Evolutionary conservation across 129 eudicot species (phyloP), one percentile per base, ranked within the genome.

Genomic region (Ambrosia artemisiifolia): DNA sequence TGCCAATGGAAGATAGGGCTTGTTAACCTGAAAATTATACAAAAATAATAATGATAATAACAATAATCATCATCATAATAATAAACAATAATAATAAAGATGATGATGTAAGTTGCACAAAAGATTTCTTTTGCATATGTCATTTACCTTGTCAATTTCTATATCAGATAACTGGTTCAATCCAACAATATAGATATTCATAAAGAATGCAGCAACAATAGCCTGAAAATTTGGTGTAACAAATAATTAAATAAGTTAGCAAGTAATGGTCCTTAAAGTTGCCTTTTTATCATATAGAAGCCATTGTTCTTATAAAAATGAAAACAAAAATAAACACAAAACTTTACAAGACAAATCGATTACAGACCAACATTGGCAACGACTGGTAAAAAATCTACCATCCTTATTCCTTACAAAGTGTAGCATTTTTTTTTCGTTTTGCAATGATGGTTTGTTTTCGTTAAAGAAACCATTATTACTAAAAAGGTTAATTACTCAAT

Each of bases 1-100:
- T 50, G 99, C 99, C 84, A 94, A 77, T 0, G 97, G 99, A 80
- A 94, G 97, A 77, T 94, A 94, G 5, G 99, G 99, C 83, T 94
- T 94, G 81, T 94, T 94, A 33, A 94, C 93, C 99, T 94, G 91
- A 71, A 50, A 83, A 36, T 44, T 49, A 66, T 18, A 48, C 28
- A 12, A 42, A 20, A 46, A 8, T n/a, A 0, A 51, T 14, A 12
- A 8, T 55, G 6, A 20, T 20, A 11, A 56, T 24, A 56, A 59
- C 3, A 2, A 6, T 51, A 51, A 2, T 3, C 0, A 51, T 51
- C 4, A 17, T n/a, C 5, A 1, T 57, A 24, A 28, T 5, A 57
- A 18, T 64, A 3, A 5, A 36, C 2, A 6, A 51, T 51, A 51
- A 17, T n/a, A 16, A 1, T 24, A 57, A 19, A 1, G 24, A 35